Evolutionary conservation across 768 basidiomycete species (phyloP).

Genomic region (Termitomyces bulborhizus): DNA sequence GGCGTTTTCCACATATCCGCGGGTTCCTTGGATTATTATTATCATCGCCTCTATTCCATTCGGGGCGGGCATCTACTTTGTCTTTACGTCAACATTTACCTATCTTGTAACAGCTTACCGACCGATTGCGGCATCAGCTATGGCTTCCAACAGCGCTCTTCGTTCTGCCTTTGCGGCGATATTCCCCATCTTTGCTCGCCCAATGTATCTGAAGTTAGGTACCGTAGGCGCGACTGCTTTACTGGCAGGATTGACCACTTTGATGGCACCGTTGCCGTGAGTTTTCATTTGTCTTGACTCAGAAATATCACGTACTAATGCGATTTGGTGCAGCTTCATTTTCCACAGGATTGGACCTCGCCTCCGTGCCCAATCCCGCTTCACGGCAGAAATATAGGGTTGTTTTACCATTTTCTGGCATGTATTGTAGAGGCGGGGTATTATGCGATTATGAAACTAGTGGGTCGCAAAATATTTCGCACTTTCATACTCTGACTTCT

Average conservation of each 20-base stretch:
- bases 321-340: conserved; percentile 12
- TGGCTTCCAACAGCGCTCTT: conserved; percentile 60
- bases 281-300: conserved; percentile 13
- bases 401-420: no score
- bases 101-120: conserved; percentile 67
- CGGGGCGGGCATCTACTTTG: conserved; percentile 57
- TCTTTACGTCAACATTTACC: conserved; percentile 66
- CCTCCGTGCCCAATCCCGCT: conserved; percentile 18
- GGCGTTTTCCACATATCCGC: conserved; percentile 45
- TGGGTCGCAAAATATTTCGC: neutral
- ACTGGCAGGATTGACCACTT: conserved; percentile 55
- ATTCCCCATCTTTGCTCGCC: conserved; percentile 61
- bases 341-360: conserved; percentile 19
- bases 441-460: neutral
- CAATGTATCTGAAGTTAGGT: conserved; percentile 62
- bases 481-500: neutral
- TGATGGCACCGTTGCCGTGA: conserved; percentile 60
- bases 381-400: conserved; percentile 4
- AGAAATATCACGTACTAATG: neutral
- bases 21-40: conserved; percentile 59
- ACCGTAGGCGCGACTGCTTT: conserved; percentile 69
- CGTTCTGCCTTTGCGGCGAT: conserved; percentile 56
- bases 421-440: neutral
- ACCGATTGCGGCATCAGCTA: conserved; percentile 60
- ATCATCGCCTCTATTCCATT: conserved; percentile 63